phyloP scores from a whole-genome alignment of 2,329 filamentous ascomycete species.

The Drechslerella stenobrocha region DNA sequence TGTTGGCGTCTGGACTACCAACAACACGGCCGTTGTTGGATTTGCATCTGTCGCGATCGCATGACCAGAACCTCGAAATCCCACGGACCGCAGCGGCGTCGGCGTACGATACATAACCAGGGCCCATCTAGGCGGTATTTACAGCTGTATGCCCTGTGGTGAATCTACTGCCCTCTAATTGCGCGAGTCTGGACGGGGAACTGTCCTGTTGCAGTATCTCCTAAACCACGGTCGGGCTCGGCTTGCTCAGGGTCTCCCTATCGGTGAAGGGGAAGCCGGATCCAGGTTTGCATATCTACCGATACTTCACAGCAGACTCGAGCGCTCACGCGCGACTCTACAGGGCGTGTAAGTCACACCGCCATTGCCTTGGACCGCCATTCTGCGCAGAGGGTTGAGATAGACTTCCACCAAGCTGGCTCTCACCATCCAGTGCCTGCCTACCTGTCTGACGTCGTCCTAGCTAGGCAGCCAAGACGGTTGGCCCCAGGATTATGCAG shows the following conservation, averaged over 20 bases:
- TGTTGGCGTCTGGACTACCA: neutral
- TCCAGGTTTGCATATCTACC: no score
- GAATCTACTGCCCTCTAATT: neutral
- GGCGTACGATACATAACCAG: neutral
- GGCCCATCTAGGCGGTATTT: neutral
- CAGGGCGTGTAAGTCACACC: no score
- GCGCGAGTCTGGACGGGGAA: neutral
- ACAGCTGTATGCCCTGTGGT: neutral
- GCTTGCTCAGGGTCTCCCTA: neutral
- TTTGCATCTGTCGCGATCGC: neutral
- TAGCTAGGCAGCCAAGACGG: no score
- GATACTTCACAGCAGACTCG: no score
- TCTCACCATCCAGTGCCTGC: no score
- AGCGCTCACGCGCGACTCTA: no score
- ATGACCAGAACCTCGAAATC: neutral
- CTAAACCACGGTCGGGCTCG: neutral
- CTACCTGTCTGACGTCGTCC: no score
- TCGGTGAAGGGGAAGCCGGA: no score
- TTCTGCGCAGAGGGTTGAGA: no score
- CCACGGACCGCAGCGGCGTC: slow-evolving; percentile 1
- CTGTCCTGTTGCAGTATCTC: neutral
- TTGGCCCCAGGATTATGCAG: no score
- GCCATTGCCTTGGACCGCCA: no score
- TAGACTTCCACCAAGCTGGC: no score
- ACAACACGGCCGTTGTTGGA: slow-evolving; percentile 14